Evolutionary conservation across 371 early-diverging fungal species (phyloP), one percentile per base, ranked within the genome.

Genomic region (Mucor indicus): DNA sequence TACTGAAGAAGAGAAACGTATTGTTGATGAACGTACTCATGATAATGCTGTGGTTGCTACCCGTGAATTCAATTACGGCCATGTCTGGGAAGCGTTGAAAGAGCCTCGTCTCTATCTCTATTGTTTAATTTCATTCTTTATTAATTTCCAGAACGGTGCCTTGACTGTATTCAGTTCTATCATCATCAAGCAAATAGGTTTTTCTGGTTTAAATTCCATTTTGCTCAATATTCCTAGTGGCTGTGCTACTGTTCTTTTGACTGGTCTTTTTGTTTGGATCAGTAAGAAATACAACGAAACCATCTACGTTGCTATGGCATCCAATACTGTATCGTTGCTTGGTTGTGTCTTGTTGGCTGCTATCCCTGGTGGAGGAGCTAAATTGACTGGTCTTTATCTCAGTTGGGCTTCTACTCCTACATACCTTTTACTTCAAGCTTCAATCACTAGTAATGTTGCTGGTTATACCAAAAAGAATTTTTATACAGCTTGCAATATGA

Each of bases 391-490:
- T 3, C 39, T 56, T 19, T 61, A 56, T 25, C 35, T 56, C 3
- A 38, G 32, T 2, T 56, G 31, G 24, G 33, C 17, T 1, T 31
- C 30, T 21, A 46, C 38, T 13, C 23, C 48, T 11, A 27, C 53
- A 0, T 61, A 48, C 11, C 16, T 56, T 10, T 21, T 61, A 4
- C 23, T 45, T 12, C 48, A 56, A 16, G 33, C 48, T 22, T 47
- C 57, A 2, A 39, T 56, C 9, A 21, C 53, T 8, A 38, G 40
- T 15, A 61, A 56, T 39, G 57, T 57, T 4, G 46, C 52, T 30
- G 61, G 61, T n/a, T 61, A 61, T 16, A 61, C 61, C 4, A 61
- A 61, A 30, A 61, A 56, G 41, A 56, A 56, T 5, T 51, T 50
- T 33, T 52, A 47, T 17, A 61, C 46, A 7, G 39, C 43, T 33